Base-by-base conservation (phyloP, 352 stramenopile species). In the Phytophthora cactorum region DNA sequence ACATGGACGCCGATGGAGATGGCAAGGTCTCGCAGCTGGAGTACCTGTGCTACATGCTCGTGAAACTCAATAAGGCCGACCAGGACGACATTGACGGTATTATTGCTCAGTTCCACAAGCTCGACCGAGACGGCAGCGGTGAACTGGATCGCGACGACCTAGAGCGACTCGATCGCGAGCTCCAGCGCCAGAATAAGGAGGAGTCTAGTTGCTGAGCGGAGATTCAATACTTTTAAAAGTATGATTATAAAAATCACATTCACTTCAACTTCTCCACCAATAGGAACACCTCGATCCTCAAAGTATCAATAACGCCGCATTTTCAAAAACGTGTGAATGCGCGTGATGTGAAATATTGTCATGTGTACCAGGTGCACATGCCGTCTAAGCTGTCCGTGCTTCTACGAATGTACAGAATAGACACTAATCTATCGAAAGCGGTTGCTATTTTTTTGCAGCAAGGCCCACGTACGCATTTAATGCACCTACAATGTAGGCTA, bases 51-150 rank as follows among this genome's bases (percentile, higher is more conserved):
- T 91, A 89, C 66, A 91, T 89, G 82, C 79, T 91, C 38, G 79
- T 91, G 11, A 91, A 90, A 59, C 71, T 91, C n/a, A 78, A 83
- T 62, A 91, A 89, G 52, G 81, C 72, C 17, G 81, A 90, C 44
- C 81, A 88, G 49, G 77, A 85, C 32, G 79, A 89, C 47, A 89
- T 89, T 28, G 75, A 86, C 52, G 74, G 75, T 27, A 91, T 89
- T 43, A 73, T 91, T 55, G 70, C 79, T 27, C 82, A 89, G 64
- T 89, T 91, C 41, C 55, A 77, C 58, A 88, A 91, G 57, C 73
- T 91, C 5, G 81, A 91, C 59, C 78, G 82, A 39, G 81, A 91
- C 53, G 74, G 79, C 7, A 91, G 77, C 49, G 83, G 79, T n/a
- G 83, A 89, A 55, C 57, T 91, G 6, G 81, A 91, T 61, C 85